Base-by-base conservation (phyloP, 352 stramenopile genomes). In the Pythium monospermum region DNA sequence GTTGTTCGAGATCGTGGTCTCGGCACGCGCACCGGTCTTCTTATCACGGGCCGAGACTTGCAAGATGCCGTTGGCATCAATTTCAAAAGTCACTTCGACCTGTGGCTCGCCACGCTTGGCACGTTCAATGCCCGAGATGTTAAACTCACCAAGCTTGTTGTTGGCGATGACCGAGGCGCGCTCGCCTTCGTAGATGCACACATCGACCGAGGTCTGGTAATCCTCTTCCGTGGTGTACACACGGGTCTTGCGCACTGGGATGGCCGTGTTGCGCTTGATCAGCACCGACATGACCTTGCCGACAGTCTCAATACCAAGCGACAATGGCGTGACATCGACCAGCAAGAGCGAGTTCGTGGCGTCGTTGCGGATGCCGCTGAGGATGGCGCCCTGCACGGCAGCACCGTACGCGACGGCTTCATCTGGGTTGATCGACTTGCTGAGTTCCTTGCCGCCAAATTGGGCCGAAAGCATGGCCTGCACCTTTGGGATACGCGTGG, bases 61-160 rank as follows among this genome's bases (percentile, higher is more conserved):
- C 3, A 95, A 60, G 56, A 95, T 94, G 59, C 85, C 85, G 60
- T 95, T 95, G 46, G 55, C 55, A 48, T 63, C 55, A 25, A 63
- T 63, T 47, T 63, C 55, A 40, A 63, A 64, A n/a, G 76, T 87
- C 22, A 86, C 73, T 50, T 89, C 77, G 35, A 91, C 68, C 66
- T 95, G 87, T 13, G 83, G 79, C 63, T 93, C 79, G 32, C 84
- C 82, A 45, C 76, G 76, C 43, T 79, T 77, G 23, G 78, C 80
- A 49, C 76, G 69, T 59, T 91, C 61, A 44, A 95, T 69, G 54
- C 83, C 85, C 41, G 63, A 79, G 54, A 95, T 91, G 44, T 77
- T 81, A 55, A 95, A 95, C 32, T 84, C 73, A 48, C 83, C 85
- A 26, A 95, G 72, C 64, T 91, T 89, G 65, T 94, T 91, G 78